phyloP scores from a whole-genome alignment of 2,329 filamentous ascomycete species.

The Colletotrichum theobromicola region DNA sequence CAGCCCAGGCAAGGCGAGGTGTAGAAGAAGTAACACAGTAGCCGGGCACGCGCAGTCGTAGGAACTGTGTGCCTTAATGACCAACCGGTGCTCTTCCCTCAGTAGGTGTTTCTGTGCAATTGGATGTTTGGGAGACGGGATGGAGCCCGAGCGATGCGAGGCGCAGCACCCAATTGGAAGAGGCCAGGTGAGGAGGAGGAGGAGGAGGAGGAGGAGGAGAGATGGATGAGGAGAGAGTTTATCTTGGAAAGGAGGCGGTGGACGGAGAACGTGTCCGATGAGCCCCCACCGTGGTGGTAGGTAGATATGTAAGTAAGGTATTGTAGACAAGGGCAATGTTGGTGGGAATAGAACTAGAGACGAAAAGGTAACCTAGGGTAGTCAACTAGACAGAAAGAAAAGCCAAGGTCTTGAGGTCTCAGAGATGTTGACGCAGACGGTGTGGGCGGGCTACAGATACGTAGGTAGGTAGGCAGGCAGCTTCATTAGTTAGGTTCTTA shows the following conservation, averaged over 20 bases:
- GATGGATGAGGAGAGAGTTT: background rate
- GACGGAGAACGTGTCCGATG: background rate
- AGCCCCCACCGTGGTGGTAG: background rate
- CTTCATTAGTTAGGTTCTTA: background rate
- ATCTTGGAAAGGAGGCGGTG: background rate
- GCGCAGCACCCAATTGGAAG: conserved; percentile 8
- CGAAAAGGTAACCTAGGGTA: background rate
- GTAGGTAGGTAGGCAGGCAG: background rate
- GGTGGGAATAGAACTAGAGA: background rate
- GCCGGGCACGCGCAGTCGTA: background rate
- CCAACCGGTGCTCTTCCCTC: background rate
- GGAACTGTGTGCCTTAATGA: background rate
- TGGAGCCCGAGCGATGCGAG: conserved; percentile 16
- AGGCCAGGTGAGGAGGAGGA: background rate
- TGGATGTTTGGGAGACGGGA: conserved; percentile 10
- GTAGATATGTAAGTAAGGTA: background rate
- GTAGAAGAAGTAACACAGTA: background rate
- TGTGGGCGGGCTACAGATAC: background rate
- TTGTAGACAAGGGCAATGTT: background rate
- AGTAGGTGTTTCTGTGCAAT: background rate
- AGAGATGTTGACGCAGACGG: background rate
- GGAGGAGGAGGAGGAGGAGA: background rate
- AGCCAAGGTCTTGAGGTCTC: background rate
- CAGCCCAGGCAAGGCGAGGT: background rate
- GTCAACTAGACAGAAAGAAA: background rate